phyloP scores from a whole-genome alignment of 495 filamentous ascomycete species.

The Articulospora tetracladia region DNA sequence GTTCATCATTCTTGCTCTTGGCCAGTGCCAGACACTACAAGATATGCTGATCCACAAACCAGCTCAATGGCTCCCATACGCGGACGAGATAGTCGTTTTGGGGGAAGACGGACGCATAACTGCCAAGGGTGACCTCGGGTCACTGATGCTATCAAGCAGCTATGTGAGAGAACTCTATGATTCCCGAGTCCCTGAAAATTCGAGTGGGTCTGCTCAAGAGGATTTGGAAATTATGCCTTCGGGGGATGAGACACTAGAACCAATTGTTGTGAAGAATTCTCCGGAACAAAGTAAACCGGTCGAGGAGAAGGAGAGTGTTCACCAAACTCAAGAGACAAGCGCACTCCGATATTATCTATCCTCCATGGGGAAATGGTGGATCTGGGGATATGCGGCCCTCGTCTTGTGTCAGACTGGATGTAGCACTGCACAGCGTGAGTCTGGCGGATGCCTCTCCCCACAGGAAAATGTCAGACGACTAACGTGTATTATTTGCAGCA shows the following conservation, averaged over 20 bases:
- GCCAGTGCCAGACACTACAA: conserved; percentile 30
- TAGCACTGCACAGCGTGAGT: too few species aligned
- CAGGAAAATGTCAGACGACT: too few species aligned
- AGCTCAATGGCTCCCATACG: conserved; percentile 43
- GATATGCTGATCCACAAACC: conserved; percentile 38
- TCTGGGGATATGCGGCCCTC: too few species aligned
- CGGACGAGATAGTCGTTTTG: conserved; percentile 49
- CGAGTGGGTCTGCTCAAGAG: too few species aligned
- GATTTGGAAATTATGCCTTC: background rate
- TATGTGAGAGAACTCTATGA: conserved; percentile 42
- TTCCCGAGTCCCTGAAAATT: background rate
- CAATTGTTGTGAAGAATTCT: background rate
- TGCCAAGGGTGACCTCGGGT: conserved; percentile 47
- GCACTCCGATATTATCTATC: too few species aligned
- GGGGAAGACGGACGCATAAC: conserved; percentile 38
- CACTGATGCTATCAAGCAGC: conserved; percentile 38
- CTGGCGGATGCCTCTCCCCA: too few species aligned
- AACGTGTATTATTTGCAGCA: too few species aligned
- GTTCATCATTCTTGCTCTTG: background rate
- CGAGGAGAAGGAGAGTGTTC: too few species aligned
- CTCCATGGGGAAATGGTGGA: too few species aligned
- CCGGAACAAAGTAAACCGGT: background rate
- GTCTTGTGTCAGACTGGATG: too few species aligned
- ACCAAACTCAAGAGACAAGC: too few species aligned
- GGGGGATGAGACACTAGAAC: background rate